Percentiles rank a stretch among this genome's conserved stretches.
Evolutionary conservation across 805 yeast genomes (phyloP).

Genomic region (Tetrapisispora arboricola): DNA sequence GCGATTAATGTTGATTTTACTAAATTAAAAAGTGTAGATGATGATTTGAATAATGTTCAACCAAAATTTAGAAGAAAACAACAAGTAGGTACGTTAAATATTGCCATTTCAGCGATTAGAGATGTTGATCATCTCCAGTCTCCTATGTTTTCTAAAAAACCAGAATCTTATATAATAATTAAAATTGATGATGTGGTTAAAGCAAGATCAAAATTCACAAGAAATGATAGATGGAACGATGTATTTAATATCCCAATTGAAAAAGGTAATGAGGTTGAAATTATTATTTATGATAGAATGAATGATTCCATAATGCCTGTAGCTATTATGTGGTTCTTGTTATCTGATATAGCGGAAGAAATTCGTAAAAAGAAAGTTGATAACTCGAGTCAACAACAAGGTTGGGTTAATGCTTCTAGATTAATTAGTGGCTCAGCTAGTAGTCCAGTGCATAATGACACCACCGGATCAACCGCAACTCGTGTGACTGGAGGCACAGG

Average conservation of each 20-base stretch:
- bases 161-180: conserved; percentile 67
- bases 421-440: conserved; percentile 3
- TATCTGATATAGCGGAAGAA: conserved; percentile 90
- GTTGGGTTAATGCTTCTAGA: conserved; percentile 77
- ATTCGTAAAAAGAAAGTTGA: conserved; percentile 82
- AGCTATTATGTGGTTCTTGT: conserved; percentile 82
- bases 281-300: conserved; percentile 72
- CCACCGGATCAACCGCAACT: background rate
- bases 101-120: conserved; percentile 66
- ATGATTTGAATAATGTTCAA: conserved; percentile 53
- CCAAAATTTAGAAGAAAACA: conserved; percentile 75
- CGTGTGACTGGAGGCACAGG: background rate
- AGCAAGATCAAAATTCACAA: conserved; percentile 63
- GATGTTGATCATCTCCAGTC: conserved; percentile 91
- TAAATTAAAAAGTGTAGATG: conserved; percentile 50
- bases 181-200: conserved; percentile 84
- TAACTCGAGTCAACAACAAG: conserved; percentile 56
- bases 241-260: conserved; percentile 72
- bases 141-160: conserved; percentile 64
- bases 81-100: conserved; percentile 64
- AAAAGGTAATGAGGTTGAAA: conserved; percentile 84
- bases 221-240: conserved; percentile 76
- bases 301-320: conserved; percentile 69
- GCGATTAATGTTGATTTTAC: conserved; percentile 68
- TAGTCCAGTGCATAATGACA: background rate